phyloP scores from a whole-genome alignment of 23 red algal genomes.

The Gracilaria caudata region DNA sequence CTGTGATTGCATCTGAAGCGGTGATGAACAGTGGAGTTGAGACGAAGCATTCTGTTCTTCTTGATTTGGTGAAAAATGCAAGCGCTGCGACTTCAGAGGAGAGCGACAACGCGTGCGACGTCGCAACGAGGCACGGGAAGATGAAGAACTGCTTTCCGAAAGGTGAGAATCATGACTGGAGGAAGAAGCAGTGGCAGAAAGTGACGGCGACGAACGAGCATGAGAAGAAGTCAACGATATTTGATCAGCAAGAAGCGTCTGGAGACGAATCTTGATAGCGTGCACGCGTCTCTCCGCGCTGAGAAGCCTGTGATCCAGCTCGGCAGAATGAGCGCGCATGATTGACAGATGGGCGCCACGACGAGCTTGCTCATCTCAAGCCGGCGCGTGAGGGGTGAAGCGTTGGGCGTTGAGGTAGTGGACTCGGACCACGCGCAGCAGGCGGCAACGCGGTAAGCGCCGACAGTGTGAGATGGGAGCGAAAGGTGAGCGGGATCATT shows the following conservation, averaged over 20 bases:
- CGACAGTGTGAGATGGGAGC: background rate
- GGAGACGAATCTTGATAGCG: background rate
- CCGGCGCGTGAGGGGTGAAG: background rate
- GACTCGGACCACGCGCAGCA: too few relatives aligned
- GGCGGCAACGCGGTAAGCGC: conserved; percentile 9
- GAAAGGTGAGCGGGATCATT: background rate
- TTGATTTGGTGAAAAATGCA: background rate
- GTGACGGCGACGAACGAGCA: background rate
- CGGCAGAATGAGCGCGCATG: conserved; percentile 10
- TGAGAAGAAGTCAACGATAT: background rate
- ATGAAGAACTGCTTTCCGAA: too few relatives aligned
- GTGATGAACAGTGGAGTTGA: background rate
- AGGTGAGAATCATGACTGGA: background rate
- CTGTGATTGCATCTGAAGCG: background rate
- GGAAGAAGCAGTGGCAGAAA: conserved; percentile 3
- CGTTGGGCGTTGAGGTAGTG: too few relatives aligned
- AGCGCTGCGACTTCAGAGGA: background rate
- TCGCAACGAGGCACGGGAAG: background rate
- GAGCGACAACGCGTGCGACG: background rate
- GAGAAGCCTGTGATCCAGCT: conserved; percentile 10
- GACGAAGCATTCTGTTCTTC: background rate
- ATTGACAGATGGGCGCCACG: background rate
- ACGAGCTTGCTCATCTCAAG: too few relatives aligned
- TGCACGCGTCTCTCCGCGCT: conserved; percentile 2
- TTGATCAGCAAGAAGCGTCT: conserved; percentile 5